Percentiles rank a stretch among this genome's conserved stretches.
phyloP scores from a whole-genome alignment of 148 eudicot genomes.

The Rheum nobile region DNA sequence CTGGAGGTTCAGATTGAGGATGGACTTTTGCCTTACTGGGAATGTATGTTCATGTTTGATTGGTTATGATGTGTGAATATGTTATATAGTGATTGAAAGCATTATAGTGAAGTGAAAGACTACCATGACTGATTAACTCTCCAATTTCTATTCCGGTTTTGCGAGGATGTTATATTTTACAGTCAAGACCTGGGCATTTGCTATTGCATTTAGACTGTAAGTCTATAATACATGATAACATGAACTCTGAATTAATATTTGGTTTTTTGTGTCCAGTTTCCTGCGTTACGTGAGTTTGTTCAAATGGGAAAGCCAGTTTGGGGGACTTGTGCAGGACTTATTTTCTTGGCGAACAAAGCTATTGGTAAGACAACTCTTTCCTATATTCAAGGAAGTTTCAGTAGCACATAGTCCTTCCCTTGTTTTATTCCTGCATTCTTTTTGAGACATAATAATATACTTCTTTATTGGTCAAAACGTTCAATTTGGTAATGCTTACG shows the following conservation, averaged over 20 bases:
- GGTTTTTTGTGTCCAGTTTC: constrained; percentile 45
- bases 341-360: constrained; percentile 83
- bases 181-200: background rate
- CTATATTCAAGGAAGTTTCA: background rate
- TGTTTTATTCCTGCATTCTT: background rate
- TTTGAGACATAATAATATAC: background rate
- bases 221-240: background rate
- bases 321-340: constrained; percentile 97
- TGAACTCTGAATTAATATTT: background rate
- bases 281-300: constrained; percentile 79
- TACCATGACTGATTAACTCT: background rate
- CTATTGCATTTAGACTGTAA: background rate
- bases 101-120: background rate
- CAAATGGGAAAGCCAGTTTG: constrained; percentile 88
- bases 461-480: too few species aligned
- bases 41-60: background rate
- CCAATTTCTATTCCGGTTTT: background rate
- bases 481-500: too few species aligned
- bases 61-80: background rate
- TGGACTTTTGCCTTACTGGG: background rate
- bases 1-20: background rate
- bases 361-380: constrained; percentile 26
- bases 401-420: background rate
- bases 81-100: background rate
- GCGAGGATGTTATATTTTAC: background rate